A percentile compares a stretch with the other conserved stretches of the same genome.
These are phyloP conservation scores for Dendrocalamus latiflorus DNA, from an alignment of 202 grass and related monocot species.

Conservation along the genomic window DNA sequence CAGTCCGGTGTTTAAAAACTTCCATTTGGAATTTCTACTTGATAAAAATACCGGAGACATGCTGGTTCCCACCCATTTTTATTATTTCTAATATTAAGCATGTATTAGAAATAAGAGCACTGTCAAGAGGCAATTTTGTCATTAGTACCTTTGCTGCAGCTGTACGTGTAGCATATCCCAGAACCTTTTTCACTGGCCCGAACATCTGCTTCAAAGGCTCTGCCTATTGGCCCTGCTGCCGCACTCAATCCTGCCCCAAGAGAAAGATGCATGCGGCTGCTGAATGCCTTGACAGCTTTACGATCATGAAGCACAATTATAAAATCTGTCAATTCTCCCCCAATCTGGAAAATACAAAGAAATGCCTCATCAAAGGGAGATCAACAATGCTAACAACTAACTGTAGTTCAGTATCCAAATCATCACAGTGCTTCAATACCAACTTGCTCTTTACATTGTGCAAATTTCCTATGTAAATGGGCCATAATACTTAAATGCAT, in stretches of 20 bases:
- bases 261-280: conserved; percentile 67
- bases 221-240: conserved; percentile 70
- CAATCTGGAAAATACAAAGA: conserved; percentile 48
- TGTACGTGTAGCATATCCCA: conserved; percentile 77
- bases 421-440: neutral
- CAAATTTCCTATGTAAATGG: neutral
- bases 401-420: neutral
- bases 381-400: neutral
- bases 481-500: neutral
- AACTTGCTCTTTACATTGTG: neutral
- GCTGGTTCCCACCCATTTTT: neutral
- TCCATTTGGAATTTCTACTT: neutral
- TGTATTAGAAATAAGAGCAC: neutral
- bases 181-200: conserved; percentile 64
- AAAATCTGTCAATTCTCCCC: conserved; percentile 67
- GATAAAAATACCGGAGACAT: neutral
- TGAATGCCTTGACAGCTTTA: conserved; percentile 74
- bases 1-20: neutral
- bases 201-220: conserved; percentile 74
- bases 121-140: neutral
- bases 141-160: conserved; percentile 79
- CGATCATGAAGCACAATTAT: conserved; percentile 69
- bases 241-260: conserved; percentile 67
- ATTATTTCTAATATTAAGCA: neutral
- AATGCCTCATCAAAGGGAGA: conserved; percentile 7